Conservation (phyloP, 2,329 filamentous ascomycete genomes). For the Eutypella sp. region DNA sequence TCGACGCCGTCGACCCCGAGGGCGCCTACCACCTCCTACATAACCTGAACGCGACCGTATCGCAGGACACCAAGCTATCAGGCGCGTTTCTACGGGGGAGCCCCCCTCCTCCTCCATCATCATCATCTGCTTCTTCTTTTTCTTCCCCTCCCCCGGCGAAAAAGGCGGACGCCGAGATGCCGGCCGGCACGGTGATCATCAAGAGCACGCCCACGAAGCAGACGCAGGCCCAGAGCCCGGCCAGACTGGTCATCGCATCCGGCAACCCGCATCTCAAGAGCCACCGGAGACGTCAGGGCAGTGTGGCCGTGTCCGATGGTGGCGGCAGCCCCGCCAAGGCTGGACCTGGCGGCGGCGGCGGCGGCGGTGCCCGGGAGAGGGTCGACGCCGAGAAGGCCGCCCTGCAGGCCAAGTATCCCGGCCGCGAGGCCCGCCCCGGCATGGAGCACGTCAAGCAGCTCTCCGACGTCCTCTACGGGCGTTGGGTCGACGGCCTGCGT, state of each 20-base stretch:
- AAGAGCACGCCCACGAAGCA: constrained; percentile 40
- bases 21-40: constrained; percentile 82
- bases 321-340: constrained; percentile 21
- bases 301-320: constrained; percentile 26
- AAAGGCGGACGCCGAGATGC: constrained; percentile 32
- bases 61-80: constrained; percentile 62
- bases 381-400: constrained; percentile 44
- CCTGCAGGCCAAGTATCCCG: constrained; percentile 50
- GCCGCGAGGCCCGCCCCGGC: constrained; percentile 54
- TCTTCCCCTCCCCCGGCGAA: too few relatives aligned
- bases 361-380: too few relatives aligned
- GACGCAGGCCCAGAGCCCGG: constrained; percentile 37
- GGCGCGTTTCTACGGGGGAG: constrained; percentile 39
- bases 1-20: constrained; percentile 86
- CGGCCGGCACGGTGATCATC: constrained; percentile 53
- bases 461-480: constrained; percentile 82
- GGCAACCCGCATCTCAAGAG: constrained; percentile 82
- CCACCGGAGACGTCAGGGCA: constrained; percentile 61
- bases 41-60: constrained; percentile 67
- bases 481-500: constrained; percentile 82
- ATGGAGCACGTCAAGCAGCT: constrained; percentile 92
- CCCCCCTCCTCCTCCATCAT: too few relatives aligned
- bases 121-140: too few relatives aligned
- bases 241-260: constrained; percentile 71
- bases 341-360: constrained; percentile 4